These are phyloP conservation scores for Cornus controversa DNA, from an alignment of 148 eudicot species.

Conservation along the genomic window DNA sequence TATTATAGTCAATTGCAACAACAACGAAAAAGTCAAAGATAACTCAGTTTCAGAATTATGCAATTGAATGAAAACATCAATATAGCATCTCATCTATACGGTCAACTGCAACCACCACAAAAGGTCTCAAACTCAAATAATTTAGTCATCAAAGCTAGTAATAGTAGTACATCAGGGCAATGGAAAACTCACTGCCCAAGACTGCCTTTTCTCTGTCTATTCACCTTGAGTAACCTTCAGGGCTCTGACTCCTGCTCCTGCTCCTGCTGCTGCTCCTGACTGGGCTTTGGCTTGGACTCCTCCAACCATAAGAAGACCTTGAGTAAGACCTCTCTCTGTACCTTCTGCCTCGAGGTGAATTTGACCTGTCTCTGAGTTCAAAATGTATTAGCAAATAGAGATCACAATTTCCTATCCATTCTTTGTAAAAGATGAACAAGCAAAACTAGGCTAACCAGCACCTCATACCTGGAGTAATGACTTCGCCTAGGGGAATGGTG, in stretches of 20 bases:
- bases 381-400: not conserved
- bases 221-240: constrained; percentile 39
- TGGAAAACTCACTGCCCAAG: not conserved
- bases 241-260: constrained; percentile 28
- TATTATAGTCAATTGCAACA: too few species aligned
- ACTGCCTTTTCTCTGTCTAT: not conserved
- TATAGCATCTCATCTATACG: not conserved
- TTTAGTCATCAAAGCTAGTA: not conserved
- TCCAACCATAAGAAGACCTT: constrained; percentile 43
- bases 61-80: too few species aligned
- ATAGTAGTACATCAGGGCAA: not conserved
- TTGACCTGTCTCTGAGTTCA: constrained; percentile 50
- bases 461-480: constrained; percentile 52
- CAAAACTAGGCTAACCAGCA: not conserved
- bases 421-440: not conserved
- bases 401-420: not conserved
- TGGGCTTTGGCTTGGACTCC: constrained; percentile 43
- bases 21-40: too few species aligned
- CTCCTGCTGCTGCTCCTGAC: constrained; percentile 32
- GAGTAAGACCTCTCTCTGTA: constrained; percentile 65
- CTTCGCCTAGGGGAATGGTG: constrained; percentile 55
- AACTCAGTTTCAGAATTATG: too few species aligned
- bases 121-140: not conserved
- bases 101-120: not conserved
- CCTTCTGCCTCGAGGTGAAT: constrained; percentile 53